These are phyloP conservation scores for Dioscorea zingiberensis DNA, from an alignment of 106 monocot species.

Conservation along the genomic window DNA sequence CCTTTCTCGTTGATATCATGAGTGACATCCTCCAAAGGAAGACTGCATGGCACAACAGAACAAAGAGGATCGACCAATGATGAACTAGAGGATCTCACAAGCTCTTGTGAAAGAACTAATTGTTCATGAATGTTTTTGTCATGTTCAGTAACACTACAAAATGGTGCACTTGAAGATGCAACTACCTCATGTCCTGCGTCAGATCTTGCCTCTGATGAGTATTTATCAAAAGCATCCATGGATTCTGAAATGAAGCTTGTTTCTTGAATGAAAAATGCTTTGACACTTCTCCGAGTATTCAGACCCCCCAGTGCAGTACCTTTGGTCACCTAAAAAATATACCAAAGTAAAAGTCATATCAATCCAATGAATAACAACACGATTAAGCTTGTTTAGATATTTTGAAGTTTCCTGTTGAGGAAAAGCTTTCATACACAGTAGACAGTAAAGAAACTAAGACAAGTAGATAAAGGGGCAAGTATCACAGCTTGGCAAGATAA, in stretches of 20 bases:
- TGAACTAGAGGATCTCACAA: conserved; percentile 18
- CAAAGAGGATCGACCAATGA: conserved; percentile 51
- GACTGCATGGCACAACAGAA: conserved; percentile 80
- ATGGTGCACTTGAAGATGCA: conserved; percentile 37
- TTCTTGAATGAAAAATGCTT: conserved; percentile 30
- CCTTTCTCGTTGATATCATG: not conserved
- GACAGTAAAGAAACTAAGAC: no score
- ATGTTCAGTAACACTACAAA: conserved; percentile 3
- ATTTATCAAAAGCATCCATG: conserved; percentile 19
- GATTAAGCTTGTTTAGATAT: no score
- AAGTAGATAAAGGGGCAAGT: no score
- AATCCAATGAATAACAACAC: not conserved
- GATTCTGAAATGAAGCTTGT: conserved; percentile 87
- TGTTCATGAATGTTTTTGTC: conserved; percentile 13
- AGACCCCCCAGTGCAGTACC: conserved; percentile 6
- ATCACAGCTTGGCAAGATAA: not conserved
- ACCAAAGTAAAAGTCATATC: not conserved
- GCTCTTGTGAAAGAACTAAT: conserved; percentile 19
- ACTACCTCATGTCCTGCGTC: conserved; percentile 27
- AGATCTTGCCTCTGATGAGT: conserved; percentile 8
- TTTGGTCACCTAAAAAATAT: conserved; percentile 27
- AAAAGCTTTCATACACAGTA: no score
- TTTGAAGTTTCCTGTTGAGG: no score
- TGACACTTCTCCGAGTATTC: conserved; percentile 18
- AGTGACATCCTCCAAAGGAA: conserved; percentile 28